Evolutionary conservation across 768 basidiomycete species (phyloP), one percentile per base, ranked within the genome.

Genomic region (Trichaptum fuscoviolaceum): DNA sequence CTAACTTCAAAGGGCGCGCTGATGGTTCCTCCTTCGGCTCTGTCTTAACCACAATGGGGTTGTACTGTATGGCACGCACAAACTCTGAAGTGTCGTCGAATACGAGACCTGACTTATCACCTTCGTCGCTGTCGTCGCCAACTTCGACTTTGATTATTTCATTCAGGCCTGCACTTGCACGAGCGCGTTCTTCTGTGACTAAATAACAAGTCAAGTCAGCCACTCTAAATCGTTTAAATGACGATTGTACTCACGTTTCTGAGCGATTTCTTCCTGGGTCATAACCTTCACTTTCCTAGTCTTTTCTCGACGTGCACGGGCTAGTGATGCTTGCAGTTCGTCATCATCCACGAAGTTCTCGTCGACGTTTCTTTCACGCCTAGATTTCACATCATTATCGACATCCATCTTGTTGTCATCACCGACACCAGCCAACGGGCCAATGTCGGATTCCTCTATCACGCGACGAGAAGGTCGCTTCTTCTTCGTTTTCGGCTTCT

Each of bases 21-120:
- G 69, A 34, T 23, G 76, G 63, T 1, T 73, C 66, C 70, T 82
- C 83, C 64, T 73, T 78, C 7, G 75, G 81, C 71, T 85, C 87
- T 36, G 71, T 73, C 71, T 89, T 85, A 35, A 81, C 81, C 57
- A 80, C 77, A 1, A 84, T 75, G 0, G 89, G 87, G 69, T 87
- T 85, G 69, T 86, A 87, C 1, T 87, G 86, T 61, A 93, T 92
- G 18, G 88, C 88, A 20, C 95, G 88, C 57, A 99, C 93, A 70
- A 99, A 99, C 75, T 98, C 96, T 0, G 95, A 94, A 0, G 96
- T 99, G 70, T 98, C 96, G 73, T 99, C 96, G 69, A 99, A 95
- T 0, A 91, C 92, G 35, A 98, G 80, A 24, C 90, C 91, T 23
- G 76, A 80, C 20, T 78, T 76, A 1, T 77, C 81, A 25, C 81